Conservation (phyloP, 345 rosid species). For the Populus simonii region DNA sequence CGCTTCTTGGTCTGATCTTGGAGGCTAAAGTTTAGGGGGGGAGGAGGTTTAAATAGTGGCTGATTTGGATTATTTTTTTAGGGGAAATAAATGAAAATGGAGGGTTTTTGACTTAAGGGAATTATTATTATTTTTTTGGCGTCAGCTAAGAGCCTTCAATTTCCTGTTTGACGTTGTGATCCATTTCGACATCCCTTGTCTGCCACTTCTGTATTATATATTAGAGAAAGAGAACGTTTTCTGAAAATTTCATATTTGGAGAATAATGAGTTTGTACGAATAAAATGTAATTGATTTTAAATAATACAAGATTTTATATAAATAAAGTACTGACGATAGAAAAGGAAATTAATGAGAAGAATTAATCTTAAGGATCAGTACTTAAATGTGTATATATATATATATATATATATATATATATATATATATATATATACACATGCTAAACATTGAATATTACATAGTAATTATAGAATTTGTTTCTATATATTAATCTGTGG, state of each 20-base stretch:
- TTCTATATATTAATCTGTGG: too few species aligned
- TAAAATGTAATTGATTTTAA: too few species aligned
- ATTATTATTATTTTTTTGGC: neutral
- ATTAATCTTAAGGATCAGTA: too few species aligned
- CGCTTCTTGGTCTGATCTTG: neutral
- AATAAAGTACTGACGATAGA: too few species aligned
- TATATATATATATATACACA: too few species aligned
- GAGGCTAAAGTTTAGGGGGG: neutral
- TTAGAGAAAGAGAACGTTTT: neutral
- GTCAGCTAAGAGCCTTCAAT: slow-evolving; percentile 20
- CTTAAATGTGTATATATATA: too few species aligned
- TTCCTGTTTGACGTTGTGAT: slow-evolving; percentile 24
- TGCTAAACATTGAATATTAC: too few species aligned
- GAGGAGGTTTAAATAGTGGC: slow-evolving; percentile 20
- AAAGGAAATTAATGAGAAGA: too few species aligned
- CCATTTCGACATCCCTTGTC: slow-evolving; percentile 26
- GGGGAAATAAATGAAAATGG: neutral
- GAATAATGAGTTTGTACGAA: too few species aligned
- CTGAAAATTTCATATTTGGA: neutral
- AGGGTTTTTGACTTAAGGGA: neutral
- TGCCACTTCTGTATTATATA: slow-evolving; percentile 24
- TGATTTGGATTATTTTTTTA: slow-evolving; percentile 5
- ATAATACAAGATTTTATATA: too few species aligned
- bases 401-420: too few species aligned
- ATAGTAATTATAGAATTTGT: too few species aligned